Evolutionary conservation across 2,329 filamentous ascomycete genomes (phyloP), one percentile per base, ranked within the genome.

Genomic region (Arthrinium puccinioides): DNA sequence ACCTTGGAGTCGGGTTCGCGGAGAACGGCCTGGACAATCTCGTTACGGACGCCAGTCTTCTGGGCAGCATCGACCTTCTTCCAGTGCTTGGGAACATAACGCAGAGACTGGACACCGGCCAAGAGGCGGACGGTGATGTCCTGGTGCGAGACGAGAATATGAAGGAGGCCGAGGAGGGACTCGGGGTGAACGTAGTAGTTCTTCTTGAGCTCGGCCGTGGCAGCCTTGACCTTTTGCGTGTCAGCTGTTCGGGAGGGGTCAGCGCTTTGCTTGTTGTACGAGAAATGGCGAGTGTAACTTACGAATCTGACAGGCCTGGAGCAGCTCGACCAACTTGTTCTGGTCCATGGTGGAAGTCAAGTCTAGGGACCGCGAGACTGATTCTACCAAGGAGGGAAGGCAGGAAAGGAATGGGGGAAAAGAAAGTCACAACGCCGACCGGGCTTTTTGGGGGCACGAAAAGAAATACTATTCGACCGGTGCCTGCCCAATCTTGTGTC

Each of bases 301-400:
- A 92, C 87, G 88, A 62, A 87, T 80, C 66, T 94, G 77, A 54
- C 90, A 81, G 66, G 85, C 82, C 74, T 92, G 79, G 60, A 96
- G 78, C 66, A 95, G 79, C 69, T 84, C 75, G 50, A 92, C 75
- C 60, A 96, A 88, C 67, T 84, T 79, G 63, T 87, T 81, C 62
- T 86, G 76, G 63, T 88, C 82, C 84, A 89, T 89, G 55, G 44
- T 62, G 53, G 15, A 28, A 28, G 26, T 19, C 15, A 18, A 36
- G 23, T 36, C 33, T 20, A 26, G 21, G 24, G 21, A 36, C n/a
- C 18, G 21, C 23, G 16, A 28, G 33, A 26, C 33, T 36, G 26
- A 19, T 27, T 19, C 26, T 24, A 36, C 24, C 24, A 36, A 26
- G 33, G 28, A 27, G 26, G 26, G 33, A 36, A 36, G 28, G 33